A percentile compares a stretch with the other conserved stretches of the same genome.
Evolutionary conservation across 148 eudicot species (phyloP).

Genomic region (Euryodendron excelsum): DNA sequence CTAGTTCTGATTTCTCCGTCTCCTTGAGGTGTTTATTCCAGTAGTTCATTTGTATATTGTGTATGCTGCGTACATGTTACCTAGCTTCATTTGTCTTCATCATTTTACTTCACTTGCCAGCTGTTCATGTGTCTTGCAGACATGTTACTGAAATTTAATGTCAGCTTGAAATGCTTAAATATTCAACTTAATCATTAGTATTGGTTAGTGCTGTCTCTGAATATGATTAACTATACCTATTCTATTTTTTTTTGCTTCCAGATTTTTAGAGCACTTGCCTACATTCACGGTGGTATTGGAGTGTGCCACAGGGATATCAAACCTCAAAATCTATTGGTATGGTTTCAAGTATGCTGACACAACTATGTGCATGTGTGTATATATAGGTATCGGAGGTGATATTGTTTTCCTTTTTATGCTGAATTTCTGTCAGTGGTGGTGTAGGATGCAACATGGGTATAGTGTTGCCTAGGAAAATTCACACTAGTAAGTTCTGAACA

Average conservation of each 20-base stretch:
- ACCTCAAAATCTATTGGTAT: constrained; percentile 74
- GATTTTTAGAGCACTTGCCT: constrained; percentile 67
- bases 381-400: neutral
- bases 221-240: neutral
- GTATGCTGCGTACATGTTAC: neutral
- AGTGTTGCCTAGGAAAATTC: neutral
- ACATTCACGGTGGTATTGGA: constrained; percentile 61
- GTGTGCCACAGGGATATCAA: constrained; percentile 73
- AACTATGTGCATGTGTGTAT: neutral
- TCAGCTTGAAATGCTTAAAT: neutral
- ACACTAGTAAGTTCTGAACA: neutral
- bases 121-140: neutral
- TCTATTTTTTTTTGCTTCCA: constrained; percentile 21
- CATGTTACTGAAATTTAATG: neutral
- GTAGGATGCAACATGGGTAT: neutral
- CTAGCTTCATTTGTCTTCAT: neutral
- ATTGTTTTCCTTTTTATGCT: neutral
- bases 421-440: neutral
- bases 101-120: neutral
- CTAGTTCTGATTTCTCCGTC: constrained; percentile 1
- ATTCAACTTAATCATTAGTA: neutral
- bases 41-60: neutral
- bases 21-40: neutral
- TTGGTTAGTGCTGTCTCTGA: neutral
- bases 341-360: neutral